These are phyloP conservation scores for Stemphylium beticola DNA, from an alignment of 2,329 filamentous ascomycete species.

Conservation along the genomic window DNA sequence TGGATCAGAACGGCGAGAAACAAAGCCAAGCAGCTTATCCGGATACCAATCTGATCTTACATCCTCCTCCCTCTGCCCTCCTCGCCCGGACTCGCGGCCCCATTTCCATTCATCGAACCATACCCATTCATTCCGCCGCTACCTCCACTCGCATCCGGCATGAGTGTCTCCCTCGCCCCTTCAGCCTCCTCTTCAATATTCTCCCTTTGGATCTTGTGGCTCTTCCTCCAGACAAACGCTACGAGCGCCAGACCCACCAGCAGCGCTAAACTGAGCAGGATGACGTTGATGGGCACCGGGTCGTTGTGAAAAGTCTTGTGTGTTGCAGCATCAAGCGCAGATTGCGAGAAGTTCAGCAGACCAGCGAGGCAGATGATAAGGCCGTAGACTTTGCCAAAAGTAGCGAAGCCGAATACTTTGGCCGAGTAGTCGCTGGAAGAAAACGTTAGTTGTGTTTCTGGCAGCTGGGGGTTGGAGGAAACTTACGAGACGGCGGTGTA, in stretches of 20 bases:
- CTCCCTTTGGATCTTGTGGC: constrained; percentile 49
- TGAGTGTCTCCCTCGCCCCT: constrained; percentile 43
- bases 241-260: constrained; percentile 71
- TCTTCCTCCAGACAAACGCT: constrained; percentile 66
- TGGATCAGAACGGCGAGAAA: too few species aligned
- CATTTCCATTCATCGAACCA: constrained; percentile 26
- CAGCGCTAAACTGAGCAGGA: constrained; percentile 67
- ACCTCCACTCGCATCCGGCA: constrained; percentile 34
- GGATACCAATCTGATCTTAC: background rate
- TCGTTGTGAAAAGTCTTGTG: constrained; percentile 74
- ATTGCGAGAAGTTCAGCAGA: constrained; percentile 82
- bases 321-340: constrained; percentile 77
- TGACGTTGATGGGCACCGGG: constrained; percentile 77
- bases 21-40: too few species aligned
- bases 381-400: constrained; percentile 93
- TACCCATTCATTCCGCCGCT: constrained; percentile 20
- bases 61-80: constrained; percentile 29
- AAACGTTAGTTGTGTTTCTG: constrained; percentile 6
- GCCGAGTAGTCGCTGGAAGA: constrained; percentile 73
- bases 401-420: constrained; percentile 90
- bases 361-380: constrained; percentile 86
- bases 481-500: constrained; percentile 81
- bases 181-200: constrained; percentile 47
- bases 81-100: constrained; percentile 17
- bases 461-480: background rate